A percentile compares a stretch with the other conserved stretches of the same genome.
Conservation (phyloP, 768 basidiomycete genomes). For the Pisolithus tinctorius region DNA sequence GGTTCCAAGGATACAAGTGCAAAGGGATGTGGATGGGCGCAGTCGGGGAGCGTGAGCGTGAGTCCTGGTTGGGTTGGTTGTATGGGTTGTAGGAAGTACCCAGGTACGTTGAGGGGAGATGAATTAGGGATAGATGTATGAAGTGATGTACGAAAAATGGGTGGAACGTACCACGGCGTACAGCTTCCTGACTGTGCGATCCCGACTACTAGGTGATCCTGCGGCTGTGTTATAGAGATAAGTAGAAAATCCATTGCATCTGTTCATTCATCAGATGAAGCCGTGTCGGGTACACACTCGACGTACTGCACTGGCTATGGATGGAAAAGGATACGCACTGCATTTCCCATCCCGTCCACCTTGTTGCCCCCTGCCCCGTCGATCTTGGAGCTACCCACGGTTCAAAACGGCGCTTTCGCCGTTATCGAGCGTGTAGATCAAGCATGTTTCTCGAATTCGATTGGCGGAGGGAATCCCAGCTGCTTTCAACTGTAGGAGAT, state of each 20-base stretch:
- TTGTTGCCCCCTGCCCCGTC: slow-evolving; percentile 10
- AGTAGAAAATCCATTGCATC: slow-evolving; percentile 7
- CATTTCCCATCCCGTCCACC: slow-evolving; percentile 9
- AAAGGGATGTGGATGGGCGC: slow-evolving; percentile 1
- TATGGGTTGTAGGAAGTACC: too few species aligned
- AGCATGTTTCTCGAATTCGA: slow-evolving; percentile 28
- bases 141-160: neutral
- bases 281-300: neutral
- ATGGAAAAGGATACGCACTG: slow-evolving; percentile 11
- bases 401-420: slow-evolving; percentile 29
- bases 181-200: slow-evolving; percentile 25
- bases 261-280: neutral
- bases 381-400: slow-evolving; percentile 17
- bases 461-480: neutral
- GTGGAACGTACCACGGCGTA: slow-evolving; percentile 16
- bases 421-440: slow-evolving; percentile 31
- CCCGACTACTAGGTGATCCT: slow-evolving; percentile 9
- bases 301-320: too few species aligned
- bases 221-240: neutral
- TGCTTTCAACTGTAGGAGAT: slow-evolving; percentile 11
- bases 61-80: slow-evolving; percentile 6
- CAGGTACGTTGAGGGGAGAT: neutral
- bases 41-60: slow-evolving; percentile 12
- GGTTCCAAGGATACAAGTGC: slow-evolving; percentile 24
- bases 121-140: neutral